Evolutionary conservation across 2,329 filamentous ascomycete species (phyloP), one percentile per base, ranked within the genome.

Genomic region (Hymenoscyphus salicellus): DNA sequence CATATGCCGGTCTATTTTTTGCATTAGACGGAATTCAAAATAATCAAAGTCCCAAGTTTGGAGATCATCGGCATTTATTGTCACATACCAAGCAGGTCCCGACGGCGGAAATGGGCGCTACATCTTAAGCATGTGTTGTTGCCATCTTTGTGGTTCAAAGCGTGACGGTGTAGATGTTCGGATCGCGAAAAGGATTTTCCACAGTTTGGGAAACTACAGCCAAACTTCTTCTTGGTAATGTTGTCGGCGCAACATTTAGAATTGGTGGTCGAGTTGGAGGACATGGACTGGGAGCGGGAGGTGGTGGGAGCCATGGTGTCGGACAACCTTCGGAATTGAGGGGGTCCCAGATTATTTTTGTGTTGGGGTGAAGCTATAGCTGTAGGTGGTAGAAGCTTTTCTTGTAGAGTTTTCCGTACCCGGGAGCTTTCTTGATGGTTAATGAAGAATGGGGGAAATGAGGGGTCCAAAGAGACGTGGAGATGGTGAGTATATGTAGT

Each of bases 121-220:
- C 84, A 86, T 71, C 83, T 77, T 62, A 79, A 73, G 68, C 84
- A 86, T 2, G 82, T 84, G 66, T 80, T 80, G 30, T 82, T 80
- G 2, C 77, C 77, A 61, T 78, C 76, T 33, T 79, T 77, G 68
- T 83, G 82, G 65, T 84, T 84, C 55, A 83, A 73, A n/a, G 79
- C 77, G 70, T 84, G 82, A 20, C 82, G 77, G 62, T 81, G 81
- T 17, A 83, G 75, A 75, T 84, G 82, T 67, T 84, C 82, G 3
- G 80, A 79, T 43, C 82, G 77, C 8, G 80, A 81, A 72, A 83
- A 84, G 26, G 77, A 77, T 66, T 81, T 81, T 58, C 75, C 76
- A 68, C 81, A 83, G 43, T 71, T 74, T 10, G 76, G 74, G 63
- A 76, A 77, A 58, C 71, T 72, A 65, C 80, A 82, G n/a, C 70